Conservation (phyloP, 345 rosid species). For the Syzygium jambos region DNA sequence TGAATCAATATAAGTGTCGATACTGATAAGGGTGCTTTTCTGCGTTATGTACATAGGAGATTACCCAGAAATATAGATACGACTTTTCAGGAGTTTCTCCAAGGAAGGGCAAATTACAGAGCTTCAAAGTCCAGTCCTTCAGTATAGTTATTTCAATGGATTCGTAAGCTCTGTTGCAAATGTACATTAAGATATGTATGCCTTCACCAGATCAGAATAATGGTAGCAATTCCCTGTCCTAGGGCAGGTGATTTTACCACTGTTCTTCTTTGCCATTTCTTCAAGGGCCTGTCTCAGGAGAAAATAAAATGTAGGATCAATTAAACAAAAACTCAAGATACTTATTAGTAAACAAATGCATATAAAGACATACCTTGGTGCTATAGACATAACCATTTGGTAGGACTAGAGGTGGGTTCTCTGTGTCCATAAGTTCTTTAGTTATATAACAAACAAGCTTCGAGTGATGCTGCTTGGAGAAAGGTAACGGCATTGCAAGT, state of each 20-base stretch:
- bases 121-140: background rate
- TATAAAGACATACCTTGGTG: constrained; percentile 49
- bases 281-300: constrained; percentile 63
- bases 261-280: constrained; percentile 79
- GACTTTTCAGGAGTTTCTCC: background rate
- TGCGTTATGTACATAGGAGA: background rate
- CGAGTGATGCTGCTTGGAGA: constrained; percentile 93
- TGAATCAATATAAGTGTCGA: background rate
- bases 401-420: constrained; percentile 95
- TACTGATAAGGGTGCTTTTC: background rate
- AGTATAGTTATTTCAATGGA: background rate
- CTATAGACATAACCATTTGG: constrained; percentile 97
- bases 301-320: background rate
- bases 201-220: constrained; percentile 73
- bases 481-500: constrained; percentile 76
- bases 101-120: background rate
- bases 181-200: constrained; percentile 55
- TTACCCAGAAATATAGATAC: background rate
- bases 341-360: background rate
- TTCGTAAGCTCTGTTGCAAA: background rate
- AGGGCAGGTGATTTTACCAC: constrained; percentile 78
- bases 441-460: constrained; percentile 96
- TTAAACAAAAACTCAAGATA: background rate
- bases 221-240: constrained; percentile 61
- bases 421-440: constrained; percentile 94